Base-by-base conservation (phyloP, 805 yeast species). In the Kazachstania kunashirensis region DNA sequence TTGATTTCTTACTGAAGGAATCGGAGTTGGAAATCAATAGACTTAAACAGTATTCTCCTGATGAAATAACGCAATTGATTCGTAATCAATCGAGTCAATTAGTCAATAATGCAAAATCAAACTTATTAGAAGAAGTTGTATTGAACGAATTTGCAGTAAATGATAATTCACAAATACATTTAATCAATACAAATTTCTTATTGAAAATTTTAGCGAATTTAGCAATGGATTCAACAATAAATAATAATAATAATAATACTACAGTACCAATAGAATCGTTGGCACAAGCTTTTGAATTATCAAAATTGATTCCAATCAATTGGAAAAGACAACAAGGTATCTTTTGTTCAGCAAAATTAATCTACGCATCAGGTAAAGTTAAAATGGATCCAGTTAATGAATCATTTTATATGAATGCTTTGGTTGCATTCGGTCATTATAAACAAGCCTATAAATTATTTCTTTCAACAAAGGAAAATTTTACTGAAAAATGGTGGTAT, bases 331-430 rank as follows among this genome's bases (percentile, higher is more conserved):
- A 49, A 25, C 42, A 55, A 43, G 64, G 70, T 28, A 45, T 67
- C 34, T 59, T 56, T 39, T 40, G 59, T 16, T 45, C 71, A 2
- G 77, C 75, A 3, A 61, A 60, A 24, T 41, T 72, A 42, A 48
- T 73, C 17, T 73, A 72, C 39, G 38, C 55, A 1, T 41, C 60
- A 4, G 59, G 62, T 3, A 66, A 60, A n/a, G 61, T 66, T 20
- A 57, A 70, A 34, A 61, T 71, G 41, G 78, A 73, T 49, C 68
- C 70, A 1, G 58, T 71, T 14, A 71, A 70, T 46, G 78, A 72
- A 48, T 63, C 67, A 2, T 62, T 69, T 27, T 73, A 65, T 44
- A 67, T 73, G 15, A 70, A 67, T 37, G 46, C 74, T 1, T 53
- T 73, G 29, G 48, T 66, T 14, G 48, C 53, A 6, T 57, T 52